Evolutionary conservation across 2,329 filamentous ascomycete genomes (phyloP), one percentile per base, ranked within the genome.

Genomic region (Ploettnerulaceae sp.): DNA sequence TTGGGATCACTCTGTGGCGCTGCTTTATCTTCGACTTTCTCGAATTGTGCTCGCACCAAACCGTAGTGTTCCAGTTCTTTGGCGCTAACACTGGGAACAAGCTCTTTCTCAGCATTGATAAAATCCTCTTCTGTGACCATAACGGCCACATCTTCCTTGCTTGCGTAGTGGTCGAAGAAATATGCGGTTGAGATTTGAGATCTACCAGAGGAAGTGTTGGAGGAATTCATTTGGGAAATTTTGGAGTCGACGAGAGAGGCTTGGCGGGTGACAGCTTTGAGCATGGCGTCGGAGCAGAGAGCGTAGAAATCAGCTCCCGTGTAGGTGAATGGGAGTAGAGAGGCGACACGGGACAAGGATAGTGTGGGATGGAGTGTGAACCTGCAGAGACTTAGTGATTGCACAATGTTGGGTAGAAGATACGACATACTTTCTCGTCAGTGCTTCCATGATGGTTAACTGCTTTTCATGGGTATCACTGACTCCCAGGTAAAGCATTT

Each of bases 231-330:
- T 4, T 75, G 72, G 17, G 77, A 76, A 56, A 98, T 86, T 66
- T 93, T 93, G 40, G 79, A 74, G 64, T 98, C 93, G 2, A 97
- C 90, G 2, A 79, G 74, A 1, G 81, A 77, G 2, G 93, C 89
- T 63, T 94, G 88, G 4, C 93, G 82, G 2, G 93, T 98, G 48
- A 98, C 91, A 15, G 93, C 93, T 67, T 98, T 97, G 57, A 98
- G 84, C 93, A 98, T 98, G 41, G 93, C 89, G 66, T 98, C 93
- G 33, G 89, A 95, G 71, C 91, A 97, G 15, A 98, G 76, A 1
- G 93, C 93, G 67, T 98, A 98, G 63, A 98, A 84, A 69, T 98
- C 93, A 53, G 93, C 93, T 61, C 93, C 93, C 0, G 93, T 98
- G 69, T 96, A 98, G 2, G 91, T 97, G 64, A 96, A 93, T 0